Conservation (phyloP, 306 rosid genomes). For the Acacia crassicarpa region DNA sequence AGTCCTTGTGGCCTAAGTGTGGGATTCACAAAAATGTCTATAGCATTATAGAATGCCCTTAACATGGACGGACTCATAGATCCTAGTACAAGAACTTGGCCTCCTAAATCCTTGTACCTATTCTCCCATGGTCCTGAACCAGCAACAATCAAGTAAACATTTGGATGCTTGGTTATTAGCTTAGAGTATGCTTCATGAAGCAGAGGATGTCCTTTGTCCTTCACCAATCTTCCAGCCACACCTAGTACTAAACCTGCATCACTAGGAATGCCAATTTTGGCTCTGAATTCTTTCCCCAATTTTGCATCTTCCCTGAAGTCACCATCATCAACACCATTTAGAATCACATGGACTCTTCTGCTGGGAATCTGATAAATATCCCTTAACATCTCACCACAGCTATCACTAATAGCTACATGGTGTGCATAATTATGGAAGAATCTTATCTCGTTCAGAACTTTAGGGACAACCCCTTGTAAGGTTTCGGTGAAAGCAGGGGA, state of each 20-base stretch:
- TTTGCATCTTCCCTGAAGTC: slow-evolving; percentile 54
- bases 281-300: slow-evolving; percentile 56
- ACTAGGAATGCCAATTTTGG: slow-evolving; percentile 58
- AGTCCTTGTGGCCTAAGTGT: slow-evolving; percentile 93
- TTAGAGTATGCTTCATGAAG: slow-evolving; percentile 79
- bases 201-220: slow-evolving; percentile 91
- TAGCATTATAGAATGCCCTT: slow-evolving; percentile 71
- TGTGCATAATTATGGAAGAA: slow-evolving; percentile 82
- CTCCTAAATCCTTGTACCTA: slow-evolving; percentile 71
- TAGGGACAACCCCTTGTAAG: slow-evolving; percentile 75
- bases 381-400: slow-evolving; percentile 91
- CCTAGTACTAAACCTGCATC: slow-evolving; percentile 80
- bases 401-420: slow-evolving; percentile 88
- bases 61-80: slow-evolving; percentile 71
- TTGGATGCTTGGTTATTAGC: slow-evolving; percentile 48
- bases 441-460: slow-evolving; percentile 76
- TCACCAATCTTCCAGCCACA: slow-evolving; percentile 92
- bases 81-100: slow-evolving; percentile 78
- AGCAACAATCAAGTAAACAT: slow-evolving; percentile 73
- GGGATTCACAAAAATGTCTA: slow-evolving; percentile 85
- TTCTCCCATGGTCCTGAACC: slow-evolving; percentile 95
- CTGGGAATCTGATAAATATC: slow-evolving; percentile 83
- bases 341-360: slow-evolving; percentile 82
- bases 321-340: slow-evolving; percentile 77
- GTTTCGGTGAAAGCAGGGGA: slow-evolving; percentile 62